phyloP scores from a whole-genome alignment of 2,329 filamentous ascomycete species.

The Pseudocercospora vitis region DNA sequence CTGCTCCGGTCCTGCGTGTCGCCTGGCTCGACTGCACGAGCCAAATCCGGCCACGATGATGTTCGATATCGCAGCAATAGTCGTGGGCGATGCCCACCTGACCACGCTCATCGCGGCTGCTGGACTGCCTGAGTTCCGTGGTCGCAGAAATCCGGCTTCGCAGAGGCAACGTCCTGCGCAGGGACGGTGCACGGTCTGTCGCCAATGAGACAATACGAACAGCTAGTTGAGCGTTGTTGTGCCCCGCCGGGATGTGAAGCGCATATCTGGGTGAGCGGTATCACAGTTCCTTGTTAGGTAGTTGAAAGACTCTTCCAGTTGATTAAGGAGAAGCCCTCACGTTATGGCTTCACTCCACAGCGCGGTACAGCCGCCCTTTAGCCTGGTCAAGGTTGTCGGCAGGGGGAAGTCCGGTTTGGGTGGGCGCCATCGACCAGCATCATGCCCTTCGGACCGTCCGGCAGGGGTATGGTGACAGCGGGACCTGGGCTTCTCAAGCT shows the following conservation, averaged over 20 bases:
- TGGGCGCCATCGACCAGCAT: conserved; percentile 15
- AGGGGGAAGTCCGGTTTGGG: conserved; percentile 8
- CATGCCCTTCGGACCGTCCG: conserved; percentile 3
- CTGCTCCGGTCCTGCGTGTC: not conserved
- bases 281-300: not conserved
- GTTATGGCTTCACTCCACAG: conserved; percentile 11
- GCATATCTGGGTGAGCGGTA: too few relatives aligned
- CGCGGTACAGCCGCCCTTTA: conserved; percentile 9
- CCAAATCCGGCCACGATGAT: conserved; percentile 1
- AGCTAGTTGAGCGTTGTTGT: not conserved
- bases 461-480: conserved; percentile 2
- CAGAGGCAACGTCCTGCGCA: not conserved
- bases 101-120: conserved; percentile 2
- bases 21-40: conserved; percentile 5
- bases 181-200: not conserved
- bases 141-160: not conserved
- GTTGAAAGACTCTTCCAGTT: not conserved
- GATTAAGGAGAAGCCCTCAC: not conserved
- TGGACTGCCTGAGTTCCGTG: not conserved
- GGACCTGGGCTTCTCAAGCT: conserved; percentile 21
- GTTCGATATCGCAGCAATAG: conserved; percentile 1
- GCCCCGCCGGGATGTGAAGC: too few relatives aligned
- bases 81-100: not conserved
- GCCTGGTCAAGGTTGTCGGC: conserved; percentile 6
- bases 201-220: not conserved